phyloP scores from a whole-genome alignment of 177 flowering plant species.

The Vitis hybrid region DNA sequence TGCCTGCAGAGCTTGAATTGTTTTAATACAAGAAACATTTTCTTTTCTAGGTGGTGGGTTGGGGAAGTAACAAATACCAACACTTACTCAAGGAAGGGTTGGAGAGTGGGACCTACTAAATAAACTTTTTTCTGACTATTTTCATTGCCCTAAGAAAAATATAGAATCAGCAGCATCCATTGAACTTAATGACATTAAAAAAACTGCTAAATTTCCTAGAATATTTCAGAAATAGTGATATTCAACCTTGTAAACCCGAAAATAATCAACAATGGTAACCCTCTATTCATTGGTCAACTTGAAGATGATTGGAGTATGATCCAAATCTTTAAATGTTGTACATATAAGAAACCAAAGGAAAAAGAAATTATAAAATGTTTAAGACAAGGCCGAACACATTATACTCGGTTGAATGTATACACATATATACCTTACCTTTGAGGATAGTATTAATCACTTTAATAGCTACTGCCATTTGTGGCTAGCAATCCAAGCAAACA shows the following conservation, averaged over 20 bases:
- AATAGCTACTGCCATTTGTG: too few relatives aligned
- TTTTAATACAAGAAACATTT: slow-evolving; percentile 7
- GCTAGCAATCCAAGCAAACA: too few relatives aligned
- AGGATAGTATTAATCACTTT: too few relatives aligned
- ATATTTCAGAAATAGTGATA: not conserved
- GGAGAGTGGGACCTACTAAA: slow-evolving; percentile 61
- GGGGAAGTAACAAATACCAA: not conserved
- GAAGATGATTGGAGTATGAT: not conserved
- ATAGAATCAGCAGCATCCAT: slow-evolving; percentile 6
- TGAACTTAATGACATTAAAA: slow-evolving; percentile 1
- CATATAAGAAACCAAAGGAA: not conserved
- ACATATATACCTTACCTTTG: too few relatives aligned
- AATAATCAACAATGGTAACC: slow-evolving; percentile 82
- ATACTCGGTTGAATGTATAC: too few relatives aligned
- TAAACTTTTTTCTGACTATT: slow-evolving; percentile 71
- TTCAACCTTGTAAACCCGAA: slow-evolving; percentile 82
- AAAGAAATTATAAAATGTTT: not conserved
- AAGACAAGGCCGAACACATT: too few relatives aligned
- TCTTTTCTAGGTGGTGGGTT: not conserved
- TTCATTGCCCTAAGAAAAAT: slow-evolving; percentile 70
- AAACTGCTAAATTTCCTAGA: not conserved
- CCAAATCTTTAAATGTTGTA: not conserved
- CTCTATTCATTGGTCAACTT: slow-evolving; percentile 85
- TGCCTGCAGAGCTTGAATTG: slow-evolving; percentile 53
- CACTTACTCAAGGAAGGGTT: slow-evolving; percentile 91